Evolutionary conservation across 2,329 filamentous ascomycete genomes (phyloP), one percentile per base, ranked within the genome.

Genomic region (Dactylellina drechsleri): DNA sequence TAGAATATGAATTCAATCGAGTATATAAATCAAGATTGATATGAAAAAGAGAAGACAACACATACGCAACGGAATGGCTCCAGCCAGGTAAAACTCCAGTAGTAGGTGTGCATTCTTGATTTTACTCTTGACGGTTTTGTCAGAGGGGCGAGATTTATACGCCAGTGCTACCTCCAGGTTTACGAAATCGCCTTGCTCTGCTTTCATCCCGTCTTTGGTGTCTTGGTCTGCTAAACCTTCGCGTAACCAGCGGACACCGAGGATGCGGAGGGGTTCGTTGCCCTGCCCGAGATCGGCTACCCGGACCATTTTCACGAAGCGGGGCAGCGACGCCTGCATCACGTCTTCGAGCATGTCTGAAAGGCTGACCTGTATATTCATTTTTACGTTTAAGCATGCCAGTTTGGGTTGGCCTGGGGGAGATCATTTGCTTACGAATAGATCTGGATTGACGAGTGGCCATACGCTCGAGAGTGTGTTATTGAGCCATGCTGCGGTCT

Each of bases 211-310:
- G 78, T 89, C 85, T 77, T 84, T 82, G 15, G 64, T 18, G 15
- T 83, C 82, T 26, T 83, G 79, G 26, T 82, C 81, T 3, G 90
- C 90, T 12, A 90, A 90, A 23, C 89, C 90, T 0, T 88, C 90
- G 0, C 90, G 90, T 1, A 93, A 83, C 89, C 90, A 92, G 59
- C 89, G 85, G 43, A 93, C 83, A 2, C 91, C 90, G 0, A 92
- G 84, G 66, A 92, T 89, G 0, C 90, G 86, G 43, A 92, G 79
- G 0, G 89, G 85, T 79, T 92, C 90, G 73, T 87, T 91, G 6
- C 91, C 91, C 81, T 93, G 90, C 0, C 90, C 90, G 70, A 92
- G 86, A 76, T 92, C 90, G 57, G 92, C 90, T 6, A 92, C 87
- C 62, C 88, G 89, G 50, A 92, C 88, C 90, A 92, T 92, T 56